Base-by-base conservation (phyloP, 345 rosid species). In the Corchorus capsularis region DNA sequence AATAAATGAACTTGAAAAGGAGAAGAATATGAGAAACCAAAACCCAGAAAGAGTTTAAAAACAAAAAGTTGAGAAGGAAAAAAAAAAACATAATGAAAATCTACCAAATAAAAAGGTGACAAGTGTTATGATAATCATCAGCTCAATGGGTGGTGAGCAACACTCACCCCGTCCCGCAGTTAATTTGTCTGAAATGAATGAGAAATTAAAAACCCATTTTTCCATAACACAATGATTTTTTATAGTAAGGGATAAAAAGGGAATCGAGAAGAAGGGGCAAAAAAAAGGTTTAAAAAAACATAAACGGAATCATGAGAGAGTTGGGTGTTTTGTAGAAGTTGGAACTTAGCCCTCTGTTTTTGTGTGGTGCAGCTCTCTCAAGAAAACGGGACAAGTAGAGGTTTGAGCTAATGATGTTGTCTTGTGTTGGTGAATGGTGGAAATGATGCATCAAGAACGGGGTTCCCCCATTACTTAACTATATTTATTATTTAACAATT, bases 391-490 rank as follows among this genome's bases (percentile, higher is more conserved):
- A 83, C 88, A 90, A 63, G 69, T 76, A 84, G 88, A 86, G 90
- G 87, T 78, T 81, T 85, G 89, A 71, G 82, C 83, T 82, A 92
- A 94, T 94, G 91, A 93, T 89, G 92, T 54, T 89, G 97, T 92
- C 94, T 86, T 83, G 91, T 86, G 97, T 86, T 81, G 88, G 88
- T 83, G 88, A 90, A 89, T 92, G 94, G 88, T 85, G 71, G 92
- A 80, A 90, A 90, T 93, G 96, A 93, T 95, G 86, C 92, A 81
- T 85, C 88, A 83, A 82, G 85, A 86, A 92, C 87, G 83, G 87
- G 81, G 82, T 82, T 83, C 76, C 68, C 64, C 63, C 75, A 62
- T 63, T 78, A 74, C 67, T 39, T 27, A 27, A 27, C 27, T 27
- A 27, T 27, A 27, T 27, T 0, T 6, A 77, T 53, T 60, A 63